A percentile compares a stretch with the other conserved stretches of the same genome.
phyloP scores from a whole-genome alignment of 2,329 filamentous ascomycete species.

The Penicillium decumbens region DNA sequence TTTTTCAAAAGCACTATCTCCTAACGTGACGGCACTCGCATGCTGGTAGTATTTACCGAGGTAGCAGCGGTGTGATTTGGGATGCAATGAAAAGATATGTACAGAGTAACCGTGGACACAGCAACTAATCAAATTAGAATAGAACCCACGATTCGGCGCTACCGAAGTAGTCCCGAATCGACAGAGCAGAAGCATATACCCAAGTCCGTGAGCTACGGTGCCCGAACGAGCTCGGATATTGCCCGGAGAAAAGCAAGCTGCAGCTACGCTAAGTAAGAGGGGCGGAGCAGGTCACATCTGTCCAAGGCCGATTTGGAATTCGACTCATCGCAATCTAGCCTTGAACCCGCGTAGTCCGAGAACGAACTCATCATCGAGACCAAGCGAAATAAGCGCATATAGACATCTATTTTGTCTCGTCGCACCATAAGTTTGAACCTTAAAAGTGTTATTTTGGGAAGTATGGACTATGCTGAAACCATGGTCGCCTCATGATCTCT shows the following conservation, averaged over 20 bases:
- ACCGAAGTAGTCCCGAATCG: too few species aligned
- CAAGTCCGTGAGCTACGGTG: background rate
- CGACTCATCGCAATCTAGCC: constrained; percentile 8
- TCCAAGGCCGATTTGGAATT: constrained; percentile 8
- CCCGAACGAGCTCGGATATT: background rate
- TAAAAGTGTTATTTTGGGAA: constrained; percentile 2
- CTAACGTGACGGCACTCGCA: background rate
- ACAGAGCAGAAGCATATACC: background rate
- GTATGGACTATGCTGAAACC: constrained; percentile 13
- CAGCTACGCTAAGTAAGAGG: background rate
- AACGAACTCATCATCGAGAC: background rate
- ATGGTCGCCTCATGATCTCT: constrained; percentile 15
- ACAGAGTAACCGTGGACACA: background rate
- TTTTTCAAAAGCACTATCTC: background rate
- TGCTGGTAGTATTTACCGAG: background rate
- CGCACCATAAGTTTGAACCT: constrained; percentile 7
- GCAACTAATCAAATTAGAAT: too few species aligned
- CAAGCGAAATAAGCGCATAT: background rate
- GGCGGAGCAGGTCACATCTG: background rate
- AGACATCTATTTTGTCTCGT: constrained; percentile 5
- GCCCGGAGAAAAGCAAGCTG: background rate
- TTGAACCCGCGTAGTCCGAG: background rate
- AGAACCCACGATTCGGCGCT: background rate
- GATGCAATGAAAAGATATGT: background rate
- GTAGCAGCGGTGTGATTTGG: background rate